These are phyloP conservation scores for Eutrema japonicum DNA, from an alignment of 345 rosid genomes.

Conservation along the genomic window DNA sequence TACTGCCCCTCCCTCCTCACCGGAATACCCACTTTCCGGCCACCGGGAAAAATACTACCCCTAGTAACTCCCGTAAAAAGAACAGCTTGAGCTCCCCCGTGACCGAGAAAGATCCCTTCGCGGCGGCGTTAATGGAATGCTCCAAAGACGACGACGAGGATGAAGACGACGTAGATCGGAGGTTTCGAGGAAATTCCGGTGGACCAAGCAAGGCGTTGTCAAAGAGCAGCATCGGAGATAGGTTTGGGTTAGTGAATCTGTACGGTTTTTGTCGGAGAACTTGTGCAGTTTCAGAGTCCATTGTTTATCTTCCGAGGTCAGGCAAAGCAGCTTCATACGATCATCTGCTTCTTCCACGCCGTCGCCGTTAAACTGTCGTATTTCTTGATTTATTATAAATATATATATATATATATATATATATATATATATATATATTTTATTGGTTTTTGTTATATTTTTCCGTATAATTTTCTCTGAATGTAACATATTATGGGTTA, in stretches of 20 bases:
- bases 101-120: constrained; percentile 70
- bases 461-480: constrained; percentile 24
- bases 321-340: constrained; percentile 34
- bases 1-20: constrained; percentile 71
- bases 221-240: constrained; percentile 49
- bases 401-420: not conserved
- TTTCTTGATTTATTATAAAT: not conserved
- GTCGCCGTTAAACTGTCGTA: constrained; percentile 30
- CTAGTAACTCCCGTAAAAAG: constrained; percentile 19
- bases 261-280: constrained; percentile 71
- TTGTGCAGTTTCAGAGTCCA: constrained; percentile 71
- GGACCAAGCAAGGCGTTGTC: constrained; percentile 31
- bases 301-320: constrained; percentile 66
- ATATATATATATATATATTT: not conserved
- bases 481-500: constrained; percentile 35
- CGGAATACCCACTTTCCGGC: constrained; percentile 38
- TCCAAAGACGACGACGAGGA: constrained; percentile 56
- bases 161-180: constrained; percentile 14
- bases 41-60: constrained; percentile 36
- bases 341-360: constrained; percentile 38
- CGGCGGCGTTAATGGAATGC: constrained; percentile 75
- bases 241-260: constrained; percentile 66
- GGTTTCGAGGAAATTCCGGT: constrained; percentile 14
- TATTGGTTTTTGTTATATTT: constrained; percentile 6
- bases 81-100: constrained; percentile 6